Percentiles rank a stretch among this genome's conserved stretches.
These are phyloP conservation scores for Solanum commersonii DNA, from an alignment of 257 asterid genomes.

Conservation along the genomic window DNA sequence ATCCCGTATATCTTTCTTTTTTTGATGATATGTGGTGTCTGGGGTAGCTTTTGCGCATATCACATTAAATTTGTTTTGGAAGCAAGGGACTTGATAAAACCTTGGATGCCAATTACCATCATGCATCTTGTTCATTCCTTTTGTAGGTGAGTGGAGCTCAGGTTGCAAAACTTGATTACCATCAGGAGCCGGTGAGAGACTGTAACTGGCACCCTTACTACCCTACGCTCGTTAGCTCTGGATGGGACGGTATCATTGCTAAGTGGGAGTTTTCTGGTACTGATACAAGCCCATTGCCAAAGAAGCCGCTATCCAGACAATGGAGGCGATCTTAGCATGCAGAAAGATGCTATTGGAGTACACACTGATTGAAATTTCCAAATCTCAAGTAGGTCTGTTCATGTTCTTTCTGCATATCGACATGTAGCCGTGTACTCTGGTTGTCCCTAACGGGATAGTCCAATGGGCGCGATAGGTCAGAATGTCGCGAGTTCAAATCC, in stretches of 20 bases:
- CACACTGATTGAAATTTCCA: not conserved
- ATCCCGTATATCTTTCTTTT: not conserved
- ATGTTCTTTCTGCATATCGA: not conserved
- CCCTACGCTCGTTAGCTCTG: constrained; percentile 76
- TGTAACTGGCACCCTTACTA: constrained; percentile 89
- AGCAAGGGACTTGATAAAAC: not conserved
- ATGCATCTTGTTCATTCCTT: not conserved
- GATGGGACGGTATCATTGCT: constrained; percentile 82
- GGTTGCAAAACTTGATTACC: constrained; percentile 67
- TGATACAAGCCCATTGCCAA: constrained; percentile 12
- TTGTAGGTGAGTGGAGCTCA: constrained; percentile 53
- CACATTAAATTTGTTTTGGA: not conserved
- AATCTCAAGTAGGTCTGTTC: not conserved
- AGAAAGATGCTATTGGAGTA: not conserved
- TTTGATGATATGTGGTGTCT: not conserved
- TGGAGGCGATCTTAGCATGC: constrained; percentile 12
- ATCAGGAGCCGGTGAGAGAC: constrained; percentile 70
- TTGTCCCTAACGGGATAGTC: not conserved
- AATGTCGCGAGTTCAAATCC: not conserved
- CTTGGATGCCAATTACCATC: not conserved
- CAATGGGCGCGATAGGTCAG: not conserved
- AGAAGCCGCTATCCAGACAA: constrained; percentile 24
- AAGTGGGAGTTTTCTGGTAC: constrained; percentile 74
- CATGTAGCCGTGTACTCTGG: not conserved
- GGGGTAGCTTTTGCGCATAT: not conserved